A percentile compares a stretch with the other conserved stretches of the same genome.
These are phyloP conservation scores for Fusarium sp. DNA, from an alignment of 2,329 filamentous ascomycete species.

Conservation along the genomic window DNA sequence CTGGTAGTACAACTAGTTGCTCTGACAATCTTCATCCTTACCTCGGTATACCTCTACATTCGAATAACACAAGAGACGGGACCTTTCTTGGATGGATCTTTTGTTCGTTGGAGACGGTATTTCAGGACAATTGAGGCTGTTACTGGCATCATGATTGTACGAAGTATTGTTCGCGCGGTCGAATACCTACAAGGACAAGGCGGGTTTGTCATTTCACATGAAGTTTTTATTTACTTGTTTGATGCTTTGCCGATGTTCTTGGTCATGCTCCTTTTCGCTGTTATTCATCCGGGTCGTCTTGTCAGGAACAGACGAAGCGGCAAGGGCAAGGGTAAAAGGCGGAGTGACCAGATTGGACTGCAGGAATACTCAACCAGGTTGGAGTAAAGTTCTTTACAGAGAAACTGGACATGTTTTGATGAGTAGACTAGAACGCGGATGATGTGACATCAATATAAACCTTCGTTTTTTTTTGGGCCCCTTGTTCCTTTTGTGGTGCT, in stretches of 20 bases:
- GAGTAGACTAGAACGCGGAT: too few relatives aligned
- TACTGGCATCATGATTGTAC: conserved; percentile 56
- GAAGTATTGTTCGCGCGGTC: conserved; percentile 59
- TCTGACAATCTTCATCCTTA: conserved; percentile 8
- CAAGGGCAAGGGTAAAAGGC: background rate
- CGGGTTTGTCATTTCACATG: conserved; percentile 55
- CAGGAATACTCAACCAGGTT: background rate
- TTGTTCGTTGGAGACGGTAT: conserved; percentile 47
- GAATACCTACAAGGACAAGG: conserved; percentile 59
- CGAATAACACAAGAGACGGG: conserved; percentile 3
- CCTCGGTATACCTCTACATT: background rate
- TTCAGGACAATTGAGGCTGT: conserved; percentile 49
- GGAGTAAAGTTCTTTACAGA: accelerated
- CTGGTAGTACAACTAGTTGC: conserved; percentile 1
- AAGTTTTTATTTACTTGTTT: conserved; percentile 58
- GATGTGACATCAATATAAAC: too few relatives aligned
- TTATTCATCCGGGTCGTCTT: conserved; percentile 9
- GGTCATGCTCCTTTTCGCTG: conserved; percentile 54
- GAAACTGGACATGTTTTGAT: background rate
- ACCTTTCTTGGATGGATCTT: conserved; percentile 4
- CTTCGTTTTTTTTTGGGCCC: too few relatives aligned
- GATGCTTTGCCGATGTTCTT: conserved; percentile 55
- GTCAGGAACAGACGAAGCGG: background rate
- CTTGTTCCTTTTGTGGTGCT: too few relatives aligned
- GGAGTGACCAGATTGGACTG: background rate